phyloP scores from a whole-genome alignment of 768 basidiomycete species.

The Brasilioporus rufonigricans region DNA sequence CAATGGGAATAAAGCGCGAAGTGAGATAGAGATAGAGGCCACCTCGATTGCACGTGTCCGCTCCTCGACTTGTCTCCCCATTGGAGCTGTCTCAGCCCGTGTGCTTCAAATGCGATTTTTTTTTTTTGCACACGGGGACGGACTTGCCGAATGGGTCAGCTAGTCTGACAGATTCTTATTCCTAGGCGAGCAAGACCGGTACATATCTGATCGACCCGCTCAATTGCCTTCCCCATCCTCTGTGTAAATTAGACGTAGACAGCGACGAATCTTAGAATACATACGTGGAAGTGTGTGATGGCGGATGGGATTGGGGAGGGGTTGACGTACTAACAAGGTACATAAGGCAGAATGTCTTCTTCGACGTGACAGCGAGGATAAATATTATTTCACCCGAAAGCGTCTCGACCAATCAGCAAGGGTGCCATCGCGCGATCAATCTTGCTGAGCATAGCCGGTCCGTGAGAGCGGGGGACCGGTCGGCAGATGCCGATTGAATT shows the following conservation, averaged over 20 bases:
- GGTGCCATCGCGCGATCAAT: slow-evolving; percentile 19
- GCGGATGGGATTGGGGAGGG: not conserved
- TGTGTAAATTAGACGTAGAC: slow-evolving; percentile 15
- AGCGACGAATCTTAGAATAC: slow-evolving; percentile 8
- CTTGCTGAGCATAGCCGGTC: slow-evolving; percentile 20
- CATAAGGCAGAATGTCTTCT: not conserved
- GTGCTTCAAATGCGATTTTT: not conserved
- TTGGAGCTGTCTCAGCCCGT: slow-evolving; percentile 5
- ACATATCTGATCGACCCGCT: slow-evolving; percentile 11
- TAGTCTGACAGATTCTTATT: slow-evolving; percentile 4
- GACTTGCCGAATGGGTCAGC: slow-evolving; percentile 22
- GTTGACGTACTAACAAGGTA: slow-evolving; percentile 16
- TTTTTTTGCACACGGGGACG: slow-evolving; percentile 1
- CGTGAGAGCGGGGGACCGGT: slow-evolving; percentile 22
- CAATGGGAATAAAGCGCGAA: not conserved
- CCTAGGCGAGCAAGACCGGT: slow-evolving; percentile 1
- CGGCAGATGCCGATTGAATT: slow-evolving; percentile 32
- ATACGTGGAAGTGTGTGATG: not conserved
- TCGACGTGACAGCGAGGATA: slow-evolving; percentile 1
- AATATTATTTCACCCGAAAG: slow-evolving; percentile 6
- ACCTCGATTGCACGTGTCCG: slow-evolving; percentile 7
- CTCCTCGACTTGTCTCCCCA: slow-evolving; percentile 3
- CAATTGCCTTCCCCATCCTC: not conserved
- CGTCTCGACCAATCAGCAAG: slow-evolving; percentile 12
- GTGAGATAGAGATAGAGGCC: not conserved